Evolutionary conservation across 2,329 filamentous ascomycete species (phyloP), one percentile per base, ranked within the genome.

Genomic region (Aplosporella prunicola): DNA sequence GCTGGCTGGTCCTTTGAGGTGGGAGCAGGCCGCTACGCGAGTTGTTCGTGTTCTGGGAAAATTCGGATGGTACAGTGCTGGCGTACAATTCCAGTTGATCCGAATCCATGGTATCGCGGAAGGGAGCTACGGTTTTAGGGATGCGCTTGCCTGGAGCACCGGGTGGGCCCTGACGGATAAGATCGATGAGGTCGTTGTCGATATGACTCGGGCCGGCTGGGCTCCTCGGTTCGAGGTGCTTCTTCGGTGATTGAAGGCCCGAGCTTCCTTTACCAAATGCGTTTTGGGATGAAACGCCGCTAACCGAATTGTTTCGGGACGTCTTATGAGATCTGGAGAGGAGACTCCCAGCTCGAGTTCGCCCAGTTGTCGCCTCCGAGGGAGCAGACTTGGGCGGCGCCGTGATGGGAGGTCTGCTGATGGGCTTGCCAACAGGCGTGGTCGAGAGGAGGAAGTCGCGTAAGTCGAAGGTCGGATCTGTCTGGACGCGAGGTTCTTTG

Each of bases 181-280:
- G 96, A 55, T 96, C 88, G 47, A 95, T 94, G 41, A 98, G 66
- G 43, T 95, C 91, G 9, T 84, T 82, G 40, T 80, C 93, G 46
- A 80, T 79, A 34, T 76, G 76, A 35, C 64, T 66, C 33, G 78
- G 71, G 11, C 77, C 71, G 27, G 71, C 68, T 24, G 84, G 76
- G 43, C 86, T 79, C 32, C 86, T 81, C 41, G 89, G 56, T 33
- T 62, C 57, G 50, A 62, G 58, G 35, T 57, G 55, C 10, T 50
- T 27, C 17, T 54, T 32, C 10, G 29, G 14, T 11, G 34, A 32
- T 20, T 26, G 27, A n/a, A n/a, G n/a, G n/a, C n/a, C n/a, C n/a
- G n/a, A n/a, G n/a, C n/a, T n/a, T n/a, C n/a, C n/a, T n/a, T n/a
- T n/a, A n/a, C n/a, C n/a, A n/a, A n/a, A n/a, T n/a, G n/a, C n/a